Base-by-base conservation (phyloP, 1,284 basidiomycete genomes). In the Takashimella koratensis region DNA sequence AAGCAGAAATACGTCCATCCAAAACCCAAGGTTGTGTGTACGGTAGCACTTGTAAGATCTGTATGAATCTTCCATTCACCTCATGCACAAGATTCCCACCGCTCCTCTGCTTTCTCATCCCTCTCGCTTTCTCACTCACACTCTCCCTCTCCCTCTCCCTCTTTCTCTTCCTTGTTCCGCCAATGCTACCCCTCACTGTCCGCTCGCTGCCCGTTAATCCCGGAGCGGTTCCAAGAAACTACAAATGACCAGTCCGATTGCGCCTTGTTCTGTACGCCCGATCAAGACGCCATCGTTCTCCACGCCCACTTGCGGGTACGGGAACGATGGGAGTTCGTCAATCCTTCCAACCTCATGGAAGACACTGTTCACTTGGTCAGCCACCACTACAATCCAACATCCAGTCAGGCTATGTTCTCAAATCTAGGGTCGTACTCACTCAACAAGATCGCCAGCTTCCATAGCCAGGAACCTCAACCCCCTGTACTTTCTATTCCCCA, bases 241-340 rank as follows among this genome's bases (percentile, higher is more conserved):
- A 54, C 76, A 77, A 48, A 77, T 71, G 8, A 76, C 68, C 41
- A 77, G 57, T 3, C 76, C 76, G 20, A 75, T 72, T 20, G 45
- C 49, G 10, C 73, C 73, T 45, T 64, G 49, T 47, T 68, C 69
- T 2, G 60, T 59, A 13, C 69, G 47, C n/a, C 57, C 59, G 30
- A 73, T 74, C 25, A 77, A 57, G 3, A 76, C 67, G 16, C 76
- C 76, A 51, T 77, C 76, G 49, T 77, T 74, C 26, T 74, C 73
- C 8, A 76, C 72, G 6, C 75, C 75, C 4, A 76, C 62, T 24
- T 73, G 67, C 3, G 66, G 61, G 43, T 76, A 74, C 2, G 76
- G 76, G 49, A 77, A 74, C 19, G 63, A 63, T 4, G 64, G 60
- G 16, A 77, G 56, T 42, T 73, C 70, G 39, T 76, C 73, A 19